Evolutionary conservation across 2,329 filamentous ascomycete genomes (phyloP).

Genomic region (Colletotrichum falcatum): DNA sequence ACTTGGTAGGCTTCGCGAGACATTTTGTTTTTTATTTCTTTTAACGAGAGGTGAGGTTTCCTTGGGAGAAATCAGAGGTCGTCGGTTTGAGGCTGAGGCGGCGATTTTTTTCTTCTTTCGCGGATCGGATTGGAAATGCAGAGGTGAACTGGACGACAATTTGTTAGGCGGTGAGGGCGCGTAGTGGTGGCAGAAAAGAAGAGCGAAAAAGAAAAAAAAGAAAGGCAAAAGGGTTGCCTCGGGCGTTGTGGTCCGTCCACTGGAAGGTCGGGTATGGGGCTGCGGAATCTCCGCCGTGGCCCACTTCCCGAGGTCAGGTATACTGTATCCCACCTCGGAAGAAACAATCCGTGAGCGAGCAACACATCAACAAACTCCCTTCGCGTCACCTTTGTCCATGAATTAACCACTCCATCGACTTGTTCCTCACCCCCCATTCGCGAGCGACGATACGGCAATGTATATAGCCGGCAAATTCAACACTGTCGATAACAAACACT

Average conservation of each 20-base stretch:
- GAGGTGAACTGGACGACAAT: constrained; percentile 35
- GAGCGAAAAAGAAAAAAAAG: too few species aligned
- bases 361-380: neutral
- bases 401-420: neutral
- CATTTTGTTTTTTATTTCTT: constrained; percentile 52
- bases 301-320: too few species aligned
- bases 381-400: constrained; percentile 8
- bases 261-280: neutral
- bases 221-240: neutral
- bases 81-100: neutral
- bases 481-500: constrained; percentile 24
- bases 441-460: constrained; percentile 11
- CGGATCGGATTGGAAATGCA: constrained; percentile 27
- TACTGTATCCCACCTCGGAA: neutral
- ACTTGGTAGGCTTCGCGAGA: constrained; percentile 84
- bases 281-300: constrained; percentile 11
- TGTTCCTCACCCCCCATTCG: too few species aligned
- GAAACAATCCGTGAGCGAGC: constrained; percentile 22
- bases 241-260: constrained; percentile 19
- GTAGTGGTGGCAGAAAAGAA: constrained; percentile 34
- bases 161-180: constrained; percentile 36
- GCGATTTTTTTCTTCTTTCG: constrained; percentile 27
- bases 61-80: neutral
- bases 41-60: neutral
- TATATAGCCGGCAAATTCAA: neutral